Conservation (phyloP, 345 rosid genomes). For the Aquilaria yunnanensis region DNA sequence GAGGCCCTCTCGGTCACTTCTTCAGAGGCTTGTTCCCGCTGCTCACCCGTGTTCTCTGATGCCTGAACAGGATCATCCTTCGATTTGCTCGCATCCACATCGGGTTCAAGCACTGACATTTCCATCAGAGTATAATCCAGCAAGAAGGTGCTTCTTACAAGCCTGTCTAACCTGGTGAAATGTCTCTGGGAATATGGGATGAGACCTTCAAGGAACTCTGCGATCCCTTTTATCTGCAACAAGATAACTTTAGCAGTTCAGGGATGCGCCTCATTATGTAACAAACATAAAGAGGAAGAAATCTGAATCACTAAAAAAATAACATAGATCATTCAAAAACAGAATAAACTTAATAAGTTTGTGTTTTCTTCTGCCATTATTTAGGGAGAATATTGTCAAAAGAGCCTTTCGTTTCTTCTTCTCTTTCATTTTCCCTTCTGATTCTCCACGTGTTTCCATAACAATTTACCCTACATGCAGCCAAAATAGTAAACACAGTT, state of each 20-base stretch:
- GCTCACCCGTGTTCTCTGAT: slow-evolving; percentile 8
- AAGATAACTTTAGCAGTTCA: slow-evolving; percentile 7
- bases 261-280: background rate
- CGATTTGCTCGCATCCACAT: slow-evolving; percentile 12
- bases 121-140: slow-evolving; percentile 77
- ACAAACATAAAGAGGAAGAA: background rate
- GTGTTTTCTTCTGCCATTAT: too few species aligned
- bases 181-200: slow-evolving; percentile 91
- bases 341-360: too few species aligned
- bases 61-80: slow-evolving; percentile 4
- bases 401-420: too few species aligned
- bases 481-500: too few species aligned
- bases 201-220: slow-evolving; percentile 79
- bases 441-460: too few species aligned
- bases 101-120: slow-evolving; percentile 84
- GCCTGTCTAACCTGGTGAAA: slow-evolving; percentile 82
- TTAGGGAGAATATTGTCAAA: too few species aligned
- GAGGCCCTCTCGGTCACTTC: slow-evolving; percentile 22
- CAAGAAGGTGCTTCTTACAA: slow-evolving; percentile 79
- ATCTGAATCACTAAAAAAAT: background rate
- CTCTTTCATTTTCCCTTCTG: too few species aligned
- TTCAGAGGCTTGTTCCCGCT: slow-evolving; percentile 19
- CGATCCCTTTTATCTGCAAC: slow-evolving; percentile 68
- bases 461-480: too few species aligned
- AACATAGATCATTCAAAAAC: background rate